Conservation (phyloP, 495 filamentous ascomycete genomes). For the Aspergillus baeticus region DNA sequence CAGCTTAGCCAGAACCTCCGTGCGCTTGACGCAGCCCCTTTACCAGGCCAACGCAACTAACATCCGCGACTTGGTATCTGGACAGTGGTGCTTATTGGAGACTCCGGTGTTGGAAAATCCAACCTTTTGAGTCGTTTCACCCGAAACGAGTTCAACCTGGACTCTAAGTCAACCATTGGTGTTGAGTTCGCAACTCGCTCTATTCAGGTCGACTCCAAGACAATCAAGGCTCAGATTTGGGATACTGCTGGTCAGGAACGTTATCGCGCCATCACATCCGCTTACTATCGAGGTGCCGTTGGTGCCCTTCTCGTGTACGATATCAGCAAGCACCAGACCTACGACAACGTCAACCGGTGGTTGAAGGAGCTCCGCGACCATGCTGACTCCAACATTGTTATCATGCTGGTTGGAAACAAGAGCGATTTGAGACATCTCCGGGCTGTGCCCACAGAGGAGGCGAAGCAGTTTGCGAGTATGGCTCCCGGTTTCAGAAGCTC, state of each 20-base stretch:
- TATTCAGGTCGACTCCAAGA: slow-evolving; percentile 99
- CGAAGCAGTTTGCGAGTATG: slow-evolving; percentile 96
- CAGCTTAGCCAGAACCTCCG: slow-evolving; percentile 1
- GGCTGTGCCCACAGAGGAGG: slow-evolving; percentile 97
- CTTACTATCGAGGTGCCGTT: slow-evolving; percentile 97
- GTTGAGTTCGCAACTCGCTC: slow-evolving; percentile 98
- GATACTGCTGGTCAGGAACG: slow-evolving; percentile 99
- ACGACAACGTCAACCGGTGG: slow-evolving; percentile 98
- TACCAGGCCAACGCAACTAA: slow-evolving; percentile 20
- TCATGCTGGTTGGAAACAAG: slow-evolving; percentile 99
- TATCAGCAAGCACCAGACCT: slow-evolving; percentile 98
- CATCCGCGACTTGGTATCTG: slow-evolving; percentile 14
- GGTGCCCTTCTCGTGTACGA: slow-evolving; percentile 98
- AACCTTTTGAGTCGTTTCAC: slow-evolving; percentile 99
- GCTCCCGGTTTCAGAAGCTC: slow-evolving; percentile 1
- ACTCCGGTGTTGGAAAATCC: slow-evolving; percentile 99
- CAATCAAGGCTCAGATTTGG: slow-evolving; percentile 99
- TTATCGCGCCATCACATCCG: slow-evolving; percentile 98
- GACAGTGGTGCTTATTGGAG: slow-evolving; percentile 95
- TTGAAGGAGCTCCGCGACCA: slow-evolving; percentile 98
- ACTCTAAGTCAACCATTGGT: slow-evolving; percentile 99
- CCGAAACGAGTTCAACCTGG: slow-evolving; percentile 99
- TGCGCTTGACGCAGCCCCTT: slow-evolving; percentile 1
- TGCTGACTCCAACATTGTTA: slow-evolving; percentile 98
- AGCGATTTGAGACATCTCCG: slow-evolving; percentile 98